Conservation (phyloP, 441 rosid species). For the Syzygium syzygioides region DNA sequence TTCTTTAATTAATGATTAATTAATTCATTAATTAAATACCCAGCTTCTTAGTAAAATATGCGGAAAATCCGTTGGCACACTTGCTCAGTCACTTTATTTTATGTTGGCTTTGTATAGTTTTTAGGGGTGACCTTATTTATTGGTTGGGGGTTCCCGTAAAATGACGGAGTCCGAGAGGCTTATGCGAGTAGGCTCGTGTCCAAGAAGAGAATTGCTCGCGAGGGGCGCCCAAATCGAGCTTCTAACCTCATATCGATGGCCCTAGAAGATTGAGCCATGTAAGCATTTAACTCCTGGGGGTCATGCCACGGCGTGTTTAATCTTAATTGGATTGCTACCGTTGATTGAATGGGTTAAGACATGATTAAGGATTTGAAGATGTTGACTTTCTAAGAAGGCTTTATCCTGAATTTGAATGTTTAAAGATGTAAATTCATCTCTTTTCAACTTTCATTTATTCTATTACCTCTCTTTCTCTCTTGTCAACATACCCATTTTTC, state of each 20-base stretch:
- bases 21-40: not conserved
- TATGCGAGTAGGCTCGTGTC: accelerated
- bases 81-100: not conserved
- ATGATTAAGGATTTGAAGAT: not conserved
- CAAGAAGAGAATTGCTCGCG: not conserved
- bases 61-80: not conserved
- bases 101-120: not conserved
- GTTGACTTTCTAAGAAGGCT: not conserved
- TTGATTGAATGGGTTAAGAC: no score
- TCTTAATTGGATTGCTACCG: not conserved
- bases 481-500: not conserved
- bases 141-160: not conserved
- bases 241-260: not conserved
- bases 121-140: not conserved
- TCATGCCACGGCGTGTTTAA: not conserved
- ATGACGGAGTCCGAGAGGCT: not conserved
- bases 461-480: not conserved
- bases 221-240: not conserved
- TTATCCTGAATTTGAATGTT: not conserved
- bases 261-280: not conserved
- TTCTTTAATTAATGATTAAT: not conserved
- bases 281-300: not conserved
- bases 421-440: not conserved
- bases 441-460: not conserved
- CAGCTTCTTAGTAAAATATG: not conserved